Percentiles rank a stretch among this genome's conserved stretches.
These are phyloP conservation scores for Phymatotrichopsis omnivora DNA, from an alignment of 2,329 filamentous ascomycete species.

Conservation along the genomic window DNA sequence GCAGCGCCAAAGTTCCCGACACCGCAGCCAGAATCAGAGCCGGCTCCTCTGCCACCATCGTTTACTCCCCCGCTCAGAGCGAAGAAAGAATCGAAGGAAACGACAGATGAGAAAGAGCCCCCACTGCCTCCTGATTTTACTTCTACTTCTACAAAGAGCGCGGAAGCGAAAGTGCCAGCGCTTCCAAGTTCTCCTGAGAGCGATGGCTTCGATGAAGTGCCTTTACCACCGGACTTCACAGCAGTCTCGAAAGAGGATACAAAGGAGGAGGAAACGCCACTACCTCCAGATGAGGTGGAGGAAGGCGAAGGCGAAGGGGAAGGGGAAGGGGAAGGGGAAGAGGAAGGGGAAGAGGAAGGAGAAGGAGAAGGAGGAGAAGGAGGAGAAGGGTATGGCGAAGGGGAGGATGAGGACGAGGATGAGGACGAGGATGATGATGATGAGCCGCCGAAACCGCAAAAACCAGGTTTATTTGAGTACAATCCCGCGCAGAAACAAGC, in stretches of 20 bases:
- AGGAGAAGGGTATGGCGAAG: slow-evolving; percentile 17
- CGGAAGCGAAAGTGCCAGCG: no score
- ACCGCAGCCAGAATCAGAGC: slow-evolving; percentile 1
- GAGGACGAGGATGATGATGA: slow-evolving; percentile 10
- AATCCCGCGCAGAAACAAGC: slow-evolving; percentile 18
- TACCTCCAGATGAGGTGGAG: slow-evolving; percentile 69
- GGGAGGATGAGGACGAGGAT: slow-evolving; percentile 17
- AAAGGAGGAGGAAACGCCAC: slow-evolving; percentile 95
- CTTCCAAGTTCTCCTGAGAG: no score
- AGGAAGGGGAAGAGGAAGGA: slow-evolving; percentile 15
- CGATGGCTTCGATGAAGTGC: no score
- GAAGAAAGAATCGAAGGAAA: background rate
- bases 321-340: slow-evolving; percentile 67
- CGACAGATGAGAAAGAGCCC: slow-evolving; percentile 14
- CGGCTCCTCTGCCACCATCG: slow-evolving; percentile 10
- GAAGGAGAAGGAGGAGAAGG: slow-evolving; percentile 22
- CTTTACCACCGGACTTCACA: background rate
- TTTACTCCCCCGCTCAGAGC: slow-evolving; percentile 3
- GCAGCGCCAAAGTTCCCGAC: background rate
- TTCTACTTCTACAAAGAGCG: no score
- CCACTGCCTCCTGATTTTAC: slow-evolving; percentile 21
- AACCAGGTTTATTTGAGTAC: slow-evolving; percentile 5
- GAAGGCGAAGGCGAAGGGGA: slow-evolving; percentile 74
- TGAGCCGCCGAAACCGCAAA: slow-evolving; percentile 8
- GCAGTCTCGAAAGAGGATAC: no score